Percentiles rank a stretch among this genome's conserved stretches.
Conservation (phyloP, 352 stramenopile genomes). For the Pythium angustatum region DNA sequence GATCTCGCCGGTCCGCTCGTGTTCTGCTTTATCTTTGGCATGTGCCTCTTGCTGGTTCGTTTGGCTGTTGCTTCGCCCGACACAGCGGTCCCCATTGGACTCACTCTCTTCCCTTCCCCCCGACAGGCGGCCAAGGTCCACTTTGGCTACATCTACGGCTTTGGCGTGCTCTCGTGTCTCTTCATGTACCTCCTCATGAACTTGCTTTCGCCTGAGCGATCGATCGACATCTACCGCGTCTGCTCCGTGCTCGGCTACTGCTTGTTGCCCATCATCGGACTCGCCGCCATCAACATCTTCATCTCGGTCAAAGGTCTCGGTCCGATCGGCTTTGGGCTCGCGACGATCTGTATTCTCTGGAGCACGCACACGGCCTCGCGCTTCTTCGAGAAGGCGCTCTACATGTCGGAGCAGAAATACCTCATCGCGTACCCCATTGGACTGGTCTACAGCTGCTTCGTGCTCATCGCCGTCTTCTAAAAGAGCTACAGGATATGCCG, state of each 20-base stretch:
- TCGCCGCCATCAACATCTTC: conserved; percentile 94
- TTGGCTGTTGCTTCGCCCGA: background rate
- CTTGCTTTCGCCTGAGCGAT: conserved; percentile 86
- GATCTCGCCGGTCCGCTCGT: conserved; percentile 95
- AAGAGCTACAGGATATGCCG: no score
- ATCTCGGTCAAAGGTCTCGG: conserved; percentile 84
- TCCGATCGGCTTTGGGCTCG: conserved; percentile 82
- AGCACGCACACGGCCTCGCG: conserved; percentile 93
- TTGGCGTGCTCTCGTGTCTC: conserved; percentile 96
- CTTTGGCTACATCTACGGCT: conserved; percentile 99
- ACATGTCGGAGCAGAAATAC: conserved; percentile 96
- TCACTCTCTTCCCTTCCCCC: background rate
- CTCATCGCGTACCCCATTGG: conserved; percentile 97
- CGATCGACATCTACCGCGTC: conserved; percentile 93
- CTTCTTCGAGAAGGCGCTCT: conserved; percentile 95
- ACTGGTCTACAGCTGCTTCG: conserved; percentile 97
- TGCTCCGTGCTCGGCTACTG: conserved; percentile 97
- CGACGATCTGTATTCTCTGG: conserved; percentile 90
- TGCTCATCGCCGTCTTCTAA: conserved; percentile 99
- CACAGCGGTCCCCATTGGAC: background rate
- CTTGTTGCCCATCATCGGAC: conserved; percentile 94
- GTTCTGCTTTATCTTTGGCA: conserved; percentile 94
- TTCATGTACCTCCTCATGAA: conserved; percentile 97
- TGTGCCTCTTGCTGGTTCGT: conserved; percentile 91
- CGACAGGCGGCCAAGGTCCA: conserved; percentile 90